Conservation (phyloP, 208 protist species). For the Angomonas ambiguus region DNA sequence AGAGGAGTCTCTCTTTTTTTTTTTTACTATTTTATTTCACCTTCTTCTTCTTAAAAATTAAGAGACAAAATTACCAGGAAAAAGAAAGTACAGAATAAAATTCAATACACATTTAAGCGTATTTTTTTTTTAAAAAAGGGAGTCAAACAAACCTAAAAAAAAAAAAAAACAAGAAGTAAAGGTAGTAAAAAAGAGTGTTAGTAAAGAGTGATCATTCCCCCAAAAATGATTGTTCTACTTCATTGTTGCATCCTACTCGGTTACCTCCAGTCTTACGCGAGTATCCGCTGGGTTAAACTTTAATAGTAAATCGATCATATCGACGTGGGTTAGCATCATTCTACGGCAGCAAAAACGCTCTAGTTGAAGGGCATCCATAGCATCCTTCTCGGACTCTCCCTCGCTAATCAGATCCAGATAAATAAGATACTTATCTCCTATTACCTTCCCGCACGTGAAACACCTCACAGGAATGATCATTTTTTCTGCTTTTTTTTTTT, state of each 20-base stretch:
- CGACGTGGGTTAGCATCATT: constrained; percentile 99
- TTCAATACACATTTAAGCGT: no score
- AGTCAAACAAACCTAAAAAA: neutral
- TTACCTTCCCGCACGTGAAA: constrained; percentile 99
- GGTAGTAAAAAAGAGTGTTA: no score
- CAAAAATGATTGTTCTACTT: no score
- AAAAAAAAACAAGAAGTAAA: constrained; percentile 1
- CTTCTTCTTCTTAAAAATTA: no score
- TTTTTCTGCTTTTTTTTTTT: neutral
- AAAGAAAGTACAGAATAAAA: no score
- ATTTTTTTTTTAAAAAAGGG: neutral
- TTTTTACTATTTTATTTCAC: constrained; percentile 7
- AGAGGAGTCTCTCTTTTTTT: constrained; percentile 4
- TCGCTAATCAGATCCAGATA: constrained; percentile 93
- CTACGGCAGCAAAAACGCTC: constrained; percentile 99
- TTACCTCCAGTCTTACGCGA: constrained; percentile 33
- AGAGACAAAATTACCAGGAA: no score
- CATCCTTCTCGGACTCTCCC: constrained; percentile 93
- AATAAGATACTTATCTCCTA: constrained; percentile 98
- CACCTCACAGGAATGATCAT: constrained; percentile 99
- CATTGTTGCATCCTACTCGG: constrained; percentile 1
- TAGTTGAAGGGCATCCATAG: constrained; percentile 95
- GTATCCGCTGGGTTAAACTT: constrained; percentile 90
- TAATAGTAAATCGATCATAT: constrained; percentile 98
- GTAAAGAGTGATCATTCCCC: no score